Percentiles rank a stretch among this genome's conserved stretches.
Evolutionary conservation across 176 grass and related monocot genomes (phyloP).

Genomic region (Rhynchospora pubera): DNA sequence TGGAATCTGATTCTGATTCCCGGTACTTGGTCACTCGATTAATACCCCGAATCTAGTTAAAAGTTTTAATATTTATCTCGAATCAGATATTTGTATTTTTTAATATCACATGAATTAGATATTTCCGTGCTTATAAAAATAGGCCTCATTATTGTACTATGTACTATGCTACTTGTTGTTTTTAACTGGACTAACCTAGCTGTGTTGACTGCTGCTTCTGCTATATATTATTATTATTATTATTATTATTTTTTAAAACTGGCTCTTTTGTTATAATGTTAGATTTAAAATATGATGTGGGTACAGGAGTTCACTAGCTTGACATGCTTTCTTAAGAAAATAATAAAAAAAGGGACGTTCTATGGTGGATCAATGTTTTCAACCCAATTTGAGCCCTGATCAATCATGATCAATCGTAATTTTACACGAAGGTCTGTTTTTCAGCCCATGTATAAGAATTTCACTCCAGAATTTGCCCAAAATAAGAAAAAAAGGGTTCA

Average conservation of each 20-base stretch:
- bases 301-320: neutral
- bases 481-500: neutral
- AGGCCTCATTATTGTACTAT: neutral
- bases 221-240: neutral
- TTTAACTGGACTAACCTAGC: neutral
- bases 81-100: neutral
- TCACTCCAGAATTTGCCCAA: no score
- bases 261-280: neutral
- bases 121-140: neutral
- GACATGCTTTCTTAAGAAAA: neutral
- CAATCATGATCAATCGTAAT: no score
- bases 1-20: slow-evolving; percentile 1
- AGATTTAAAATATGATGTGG: neutral
- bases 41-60: neutral
- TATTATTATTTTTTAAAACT: neutral
- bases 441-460: no score
- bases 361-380: no score
- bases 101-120: neutral
- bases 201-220: neutral
- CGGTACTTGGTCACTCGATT: neutral
- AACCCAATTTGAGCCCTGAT: no score
- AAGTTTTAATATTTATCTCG: neutral
- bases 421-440: no score
- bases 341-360: neutral
- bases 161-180: neutral